These are phyloP conservation scores for Coemansia sp. DNA, from an alignment of 192 early-diverging fungal genomes.

Conservation along the genomic window DNA sequence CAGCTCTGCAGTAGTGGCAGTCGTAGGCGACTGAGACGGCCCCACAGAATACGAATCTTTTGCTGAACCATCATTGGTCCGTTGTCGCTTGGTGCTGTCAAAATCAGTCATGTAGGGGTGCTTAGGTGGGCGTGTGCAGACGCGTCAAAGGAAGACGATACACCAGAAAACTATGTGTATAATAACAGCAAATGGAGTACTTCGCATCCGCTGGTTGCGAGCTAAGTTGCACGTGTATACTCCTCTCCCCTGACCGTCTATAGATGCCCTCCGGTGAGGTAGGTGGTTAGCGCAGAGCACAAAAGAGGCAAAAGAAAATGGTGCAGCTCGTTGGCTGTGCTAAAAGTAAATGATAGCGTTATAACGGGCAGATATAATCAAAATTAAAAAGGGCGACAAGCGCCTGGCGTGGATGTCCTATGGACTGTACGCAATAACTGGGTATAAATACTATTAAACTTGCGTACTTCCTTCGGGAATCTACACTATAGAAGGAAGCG, in stretches of 20 bases:
- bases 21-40: not conserved
- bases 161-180: not conserved
- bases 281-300: not conserved
- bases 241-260: not conserved
- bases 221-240: not conserved
- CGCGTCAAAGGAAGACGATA: not conserved
- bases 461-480: not conserved
- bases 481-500: not conserved
- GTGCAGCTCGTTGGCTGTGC: not conserved
- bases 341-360: not conserved
- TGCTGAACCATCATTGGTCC: conserved; percentile 38
- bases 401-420: not conserved
- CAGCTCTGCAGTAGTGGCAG: not conserved
- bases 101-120: conserved; percentile 29
- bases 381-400: not conserved
- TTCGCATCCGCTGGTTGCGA: not conserved
- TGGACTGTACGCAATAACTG: not conserved
- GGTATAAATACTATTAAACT: not conserved
- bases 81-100: conserved; percentile 49
- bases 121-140: not conserved
- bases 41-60: not conserved
- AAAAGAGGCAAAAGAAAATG: not conserved
- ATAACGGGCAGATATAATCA: not conserved
- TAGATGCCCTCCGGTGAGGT: not conserved
- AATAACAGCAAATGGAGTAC: not conserved